Percentiles rank a stretch among this genome's conserved stretches.
These are phyloP conservation scores for Emericellopsis terricola DNA, from an alignment of 495 filamentous ascomycete species.

Conservation along the genomic window DNA sequence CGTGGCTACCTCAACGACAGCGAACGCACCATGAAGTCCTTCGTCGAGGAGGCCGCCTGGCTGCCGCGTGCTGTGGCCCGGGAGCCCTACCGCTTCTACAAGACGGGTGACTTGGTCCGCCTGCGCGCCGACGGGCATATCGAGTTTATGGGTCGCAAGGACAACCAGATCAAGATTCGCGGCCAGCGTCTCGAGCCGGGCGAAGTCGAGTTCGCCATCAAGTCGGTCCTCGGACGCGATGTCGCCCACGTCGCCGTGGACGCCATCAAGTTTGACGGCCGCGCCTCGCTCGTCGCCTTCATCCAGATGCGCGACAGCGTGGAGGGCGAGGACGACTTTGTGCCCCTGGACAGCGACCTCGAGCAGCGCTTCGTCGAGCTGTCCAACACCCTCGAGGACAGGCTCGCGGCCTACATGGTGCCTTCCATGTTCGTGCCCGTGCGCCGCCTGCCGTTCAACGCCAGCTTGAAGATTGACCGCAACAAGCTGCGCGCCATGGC, in stretches of 20 bases:
- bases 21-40: conserved; percentile 21
- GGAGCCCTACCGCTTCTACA: conserved; percentile 34
- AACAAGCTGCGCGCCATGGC: conserved; percentile 24
- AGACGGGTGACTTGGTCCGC: conserved; percentile 45
- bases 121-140: conserved; percentile 35
- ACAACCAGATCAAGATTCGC: conserved; percentile 47
- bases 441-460: conserved; percentile 5
- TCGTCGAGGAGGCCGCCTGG: conserved; percentile 35
- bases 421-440: conserved; percentile 1
- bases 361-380: conserved; percentile 8
- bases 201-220: conserved; percentile 4
- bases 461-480: conserved; percentile 34
- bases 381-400: too few species aligned
- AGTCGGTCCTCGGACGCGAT: too few species aligned
- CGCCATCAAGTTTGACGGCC: conserved; percentile 6
- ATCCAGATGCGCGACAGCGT: conserved; percentile 9
- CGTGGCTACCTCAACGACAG: conserved; percentile 29
- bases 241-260: conserved; percentile 5
- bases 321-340: too few species aligned
- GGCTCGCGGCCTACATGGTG: conserved; percentile 2
- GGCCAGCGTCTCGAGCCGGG: conserved; percentile 28
- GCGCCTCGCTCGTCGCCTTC: conserved; percentile 14
- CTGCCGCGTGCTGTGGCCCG: conserved; percentile 16
- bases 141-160: conserved; percentile 41
- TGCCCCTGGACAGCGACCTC: conserved; percentile 11